Conservation (phyloP, 768 basidiomycete species). For the Boletus subcaerulescens region DNA sequence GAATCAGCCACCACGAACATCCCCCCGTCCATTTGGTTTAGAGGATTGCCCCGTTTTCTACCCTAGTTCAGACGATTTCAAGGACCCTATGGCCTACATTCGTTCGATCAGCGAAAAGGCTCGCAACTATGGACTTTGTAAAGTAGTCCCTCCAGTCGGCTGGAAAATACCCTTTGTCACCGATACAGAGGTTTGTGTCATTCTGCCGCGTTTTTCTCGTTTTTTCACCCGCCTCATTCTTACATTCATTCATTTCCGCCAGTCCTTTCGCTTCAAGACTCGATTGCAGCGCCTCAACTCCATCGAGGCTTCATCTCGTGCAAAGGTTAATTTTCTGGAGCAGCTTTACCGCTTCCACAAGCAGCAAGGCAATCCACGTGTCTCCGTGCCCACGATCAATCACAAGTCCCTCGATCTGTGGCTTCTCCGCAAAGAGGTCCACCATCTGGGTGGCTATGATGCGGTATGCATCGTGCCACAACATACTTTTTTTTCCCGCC, state of each 20-base stretch:
- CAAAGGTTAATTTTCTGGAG: conserved; percentile 96
- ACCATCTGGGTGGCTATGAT: conserved; percentile 84
- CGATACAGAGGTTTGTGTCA: conserved; percentile 77
- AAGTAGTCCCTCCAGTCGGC: conserved; percentile 87
- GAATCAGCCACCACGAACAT: conserved; percentile 36
- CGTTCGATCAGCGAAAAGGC: conserved; percentile 72
- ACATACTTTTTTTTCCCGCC: conserved; percentile 19
- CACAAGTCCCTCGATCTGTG: conserved; percentile 92
- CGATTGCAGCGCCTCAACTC: conserved; percentile 92
- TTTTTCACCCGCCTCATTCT: conserved; percentile 17
- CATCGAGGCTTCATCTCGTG: conserved; percentile 94
- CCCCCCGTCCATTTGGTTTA: conserved; percentile 77
- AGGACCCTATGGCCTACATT: conserved; percentile 93
- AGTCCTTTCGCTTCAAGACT: conserved; percentile 93
- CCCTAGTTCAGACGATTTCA: conserved; percentile 89
- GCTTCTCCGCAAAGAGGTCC: conserved; percentile 89
- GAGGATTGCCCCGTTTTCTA: conserved; percentile 87
- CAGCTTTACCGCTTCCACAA: conserved; percentile 96
- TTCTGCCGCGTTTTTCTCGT: conserved; percentile 25
- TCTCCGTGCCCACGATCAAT: conserved; percentile 92
- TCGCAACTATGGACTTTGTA: conserved; percentile 84
- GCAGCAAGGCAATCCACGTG: conserved; percentile 87
- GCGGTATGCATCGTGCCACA: conserved; percentile 50
- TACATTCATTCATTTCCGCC: conserved; percentile 25
- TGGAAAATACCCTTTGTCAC: conserved; percentile 98